Conservation (phyloP, 2,329 filamentous ascomycete species). For the Paecilomyces sp. region DNA sequence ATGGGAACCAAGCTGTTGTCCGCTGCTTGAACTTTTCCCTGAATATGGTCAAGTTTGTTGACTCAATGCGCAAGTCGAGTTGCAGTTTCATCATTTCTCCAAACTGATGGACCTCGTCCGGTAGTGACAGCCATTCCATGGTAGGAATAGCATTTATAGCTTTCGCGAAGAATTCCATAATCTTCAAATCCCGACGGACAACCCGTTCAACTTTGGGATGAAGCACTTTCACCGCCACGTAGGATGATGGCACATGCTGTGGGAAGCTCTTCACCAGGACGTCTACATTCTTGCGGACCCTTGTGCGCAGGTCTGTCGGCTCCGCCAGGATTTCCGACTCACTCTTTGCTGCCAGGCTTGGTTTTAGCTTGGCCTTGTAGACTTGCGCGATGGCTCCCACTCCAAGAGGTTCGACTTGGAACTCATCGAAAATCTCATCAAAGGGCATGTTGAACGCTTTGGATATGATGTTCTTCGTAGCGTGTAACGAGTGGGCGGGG, state of each 20-base stretch:
- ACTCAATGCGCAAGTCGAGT: conserved; percentile 88
- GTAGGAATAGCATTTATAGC: conserved; percentile 81
- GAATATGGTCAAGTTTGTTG: conserved; percentile 79
- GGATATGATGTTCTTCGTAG: conserved; percentile 71
- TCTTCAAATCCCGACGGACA: conserved; percentile 82
- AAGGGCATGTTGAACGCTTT: conserved; percentile 77
- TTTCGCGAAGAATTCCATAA: conserved; percentile 88
- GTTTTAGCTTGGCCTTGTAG: conserved; percentile 88
- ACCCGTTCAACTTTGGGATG: conserved; percentile 86
- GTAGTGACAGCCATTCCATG: conserved; percentile 94
- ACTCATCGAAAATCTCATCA: conserved; percentile 93
- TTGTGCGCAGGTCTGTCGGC: conserved; percentile 54
- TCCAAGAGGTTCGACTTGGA: conserved; percentile 79
- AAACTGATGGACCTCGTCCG: conserved; percentile 89
- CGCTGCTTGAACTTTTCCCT: conserved; percentile 83
- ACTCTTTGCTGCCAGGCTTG: conserved; percentile 61
- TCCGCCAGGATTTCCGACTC: conserved; percentile 48
- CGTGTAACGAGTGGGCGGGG: conserved; percentile 76
- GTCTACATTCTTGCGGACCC: conserved; percentile 75
- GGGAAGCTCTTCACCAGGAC: conserved; percentile 80
- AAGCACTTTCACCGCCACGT: conserved; percentile 92
- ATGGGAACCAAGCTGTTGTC: conserved; percentile 93
- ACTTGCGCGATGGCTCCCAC: conserved; percentile 97
- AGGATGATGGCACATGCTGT: conserved; percentile 75
- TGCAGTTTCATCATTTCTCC: conserved; percentile 99